Base-by-base conservation (phyloP, 306 rosid species). In the Mimosa bimucronata region DNA sequence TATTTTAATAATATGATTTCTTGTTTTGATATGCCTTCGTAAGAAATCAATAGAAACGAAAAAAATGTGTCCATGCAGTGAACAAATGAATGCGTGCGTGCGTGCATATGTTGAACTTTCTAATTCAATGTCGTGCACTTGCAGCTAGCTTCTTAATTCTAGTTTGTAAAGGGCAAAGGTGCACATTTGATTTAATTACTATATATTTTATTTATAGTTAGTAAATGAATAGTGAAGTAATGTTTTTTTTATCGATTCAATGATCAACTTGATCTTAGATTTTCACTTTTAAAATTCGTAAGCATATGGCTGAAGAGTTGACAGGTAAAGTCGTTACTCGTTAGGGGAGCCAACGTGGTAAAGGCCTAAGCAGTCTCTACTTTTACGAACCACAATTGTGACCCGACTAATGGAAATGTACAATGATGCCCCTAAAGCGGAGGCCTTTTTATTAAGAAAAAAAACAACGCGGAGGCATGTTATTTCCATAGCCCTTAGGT, bases 311-410 rank as follows among this genome's bases (percentile, higher is more conserved):
- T 34, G 38, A 2, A 34, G 72, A 76, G 84, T 84, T 80, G 89
- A 80, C 90, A 77, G 94, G 88, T 87, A 83, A 84, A 87, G 92
- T 79, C 94, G 91, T 90, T 92, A 81, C 73, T 77, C 72, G 88
- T 87, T 81, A 29, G 76, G 50, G 9, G 58, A 5, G 11, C 83
- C 9, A 38, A 81, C 82, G 88, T 77, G 87, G 78, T 70, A 78
- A 77, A 84, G 75, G 31, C 53, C 77, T 18, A 13, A 38, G 26
- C 48, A 87, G 90, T 84, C 86, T 84, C 58, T 78, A 40, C 89
- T 80, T 83, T 86, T 26, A 21, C n/a, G 80, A 86, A 86, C 87
- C 76, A 41, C 31, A 44, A 45, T 86, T 72, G 72, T 55, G 77
- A 77, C 70, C 71, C 61, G 28, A 3, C 46, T 19, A 0, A n/a